Evolutionary conservation across 2,329 filamentous ascomycete genomes (phyloP), one percentile per base, ranked within the genome.

Genomic region (Ophiostoma piceae): DNA sequence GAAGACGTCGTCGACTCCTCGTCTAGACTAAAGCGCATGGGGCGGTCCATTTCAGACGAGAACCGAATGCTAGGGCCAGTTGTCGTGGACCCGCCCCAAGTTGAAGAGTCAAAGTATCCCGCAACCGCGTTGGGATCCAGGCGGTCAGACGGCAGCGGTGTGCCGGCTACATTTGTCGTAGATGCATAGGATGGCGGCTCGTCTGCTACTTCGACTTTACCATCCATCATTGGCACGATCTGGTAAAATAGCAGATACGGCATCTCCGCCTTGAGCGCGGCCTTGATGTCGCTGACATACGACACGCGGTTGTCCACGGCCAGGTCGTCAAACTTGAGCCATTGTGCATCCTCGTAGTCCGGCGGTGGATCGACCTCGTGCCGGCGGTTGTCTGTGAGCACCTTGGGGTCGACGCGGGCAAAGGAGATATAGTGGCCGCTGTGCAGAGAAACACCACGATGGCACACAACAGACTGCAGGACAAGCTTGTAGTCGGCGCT

Each of bases 221-320:
- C 85, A 70, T 94, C 86, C 39, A 92, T 87, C 75, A 96, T 92
- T 0, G 94, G 94, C 39, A 96, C 86, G 57, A 98, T 92, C 78
- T 97, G 94, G 76, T 97, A 99, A 79, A 98, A 98, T 0, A 99
- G 83, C 7, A 98, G 85, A 77, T 98, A 98, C 0, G 95, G 94
- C 78, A 92, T 96, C 78, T 97, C 94, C 39, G 11, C 39, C 74
- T 87, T 90, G 67, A 98, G 80, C 0, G 92, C 90, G 74, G 90
- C 81, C 72, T 91, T 89, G 74, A 89, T 87, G 73, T 97, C 90
- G 75, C 96, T 87, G 67, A 97, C 88, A 69, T 90, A 84, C 0
- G 84, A 84, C 2, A 98, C 90, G 35, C 94, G 87, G 70, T 88
- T 84, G 47, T 85, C 82, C 0, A 87, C 81, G 0, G 78, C 78